These are phyloP conservation scores for Imleria badia DNA, from an alignment of 768 basidiomycete species.

Conservation along the genomic window DNA sequence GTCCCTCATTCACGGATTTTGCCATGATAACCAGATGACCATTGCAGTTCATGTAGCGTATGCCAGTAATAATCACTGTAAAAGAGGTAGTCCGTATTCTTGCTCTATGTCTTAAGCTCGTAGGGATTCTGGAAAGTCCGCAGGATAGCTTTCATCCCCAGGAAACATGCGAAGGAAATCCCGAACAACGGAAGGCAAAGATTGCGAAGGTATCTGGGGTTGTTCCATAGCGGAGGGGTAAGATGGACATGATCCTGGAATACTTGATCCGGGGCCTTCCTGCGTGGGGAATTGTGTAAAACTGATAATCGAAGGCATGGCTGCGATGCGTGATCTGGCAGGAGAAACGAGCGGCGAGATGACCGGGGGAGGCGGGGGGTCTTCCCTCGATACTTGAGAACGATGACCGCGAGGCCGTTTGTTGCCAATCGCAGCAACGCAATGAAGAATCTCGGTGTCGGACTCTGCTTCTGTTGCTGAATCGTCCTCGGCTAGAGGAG, in stretches of 20 bases:
- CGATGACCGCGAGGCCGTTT: conserved; percentile 1
- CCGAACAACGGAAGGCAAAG: conserved; percentile 29
- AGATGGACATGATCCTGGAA: neutral
- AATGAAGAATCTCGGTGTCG: conserved; percentile 26
- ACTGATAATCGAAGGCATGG: neutral
- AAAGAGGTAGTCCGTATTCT: neutral
- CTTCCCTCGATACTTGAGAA: neutral
- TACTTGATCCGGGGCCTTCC: conserved; percentile 8
- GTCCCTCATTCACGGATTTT: conserved; percentile 5
- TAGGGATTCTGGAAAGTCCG: conserved; percentile 34
- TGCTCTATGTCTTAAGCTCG: conserved; percentile 9
- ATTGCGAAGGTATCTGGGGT: conserved; percentile 4
- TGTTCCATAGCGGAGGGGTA: neutral
- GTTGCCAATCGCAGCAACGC: conserved; percentile 17
- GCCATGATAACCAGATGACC: conserved; percentile 1
- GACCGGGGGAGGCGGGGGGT: conserved; percentile 8
- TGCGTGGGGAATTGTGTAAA: conserved; percentile 2
- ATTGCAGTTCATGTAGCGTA: neutral
- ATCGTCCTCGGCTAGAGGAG: conserved; percentile 18
- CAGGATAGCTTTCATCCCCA: conserved; percentile 35
- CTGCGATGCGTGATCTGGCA: conserved; percentile 14
- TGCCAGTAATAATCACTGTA: neutral
- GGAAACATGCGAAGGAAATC: conserved; percentile 35
- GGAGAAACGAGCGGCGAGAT: conserved; percentile 32
- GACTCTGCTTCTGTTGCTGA: conserved; percentile 36